Evolutionary conservation across 768 basidiomycete species (phyloP).

Genomic region (Mycena latifolia): DNA sequence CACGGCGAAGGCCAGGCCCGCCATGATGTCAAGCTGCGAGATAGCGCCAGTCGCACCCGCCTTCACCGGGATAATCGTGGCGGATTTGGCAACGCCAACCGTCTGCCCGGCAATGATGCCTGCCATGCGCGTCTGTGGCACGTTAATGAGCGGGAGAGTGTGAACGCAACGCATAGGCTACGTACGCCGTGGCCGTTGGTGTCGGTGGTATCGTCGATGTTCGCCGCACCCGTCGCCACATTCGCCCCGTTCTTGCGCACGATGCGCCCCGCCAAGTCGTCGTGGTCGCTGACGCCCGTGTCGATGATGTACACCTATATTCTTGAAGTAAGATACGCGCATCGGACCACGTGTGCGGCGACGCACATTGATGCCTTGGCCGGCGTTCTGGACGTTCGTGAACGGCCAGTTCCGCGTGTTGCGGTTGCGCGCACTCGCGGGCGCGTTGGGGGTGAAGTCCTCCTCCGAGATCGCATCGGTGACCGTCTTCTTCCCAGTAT

Average conservation of each 20-base stretch:
- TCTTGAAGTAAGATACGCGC: no score
- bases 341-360: no score
- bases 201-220: neutral
- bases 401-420: neutral
- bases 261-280: no score
- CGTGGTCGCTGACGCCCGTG: neutral
- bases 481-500: no score
- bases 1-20: neutral
- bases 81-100: neutral
- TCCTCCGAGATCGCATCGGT: neutral
- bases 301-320: neutral
- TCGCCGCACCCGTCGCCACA: neutral
- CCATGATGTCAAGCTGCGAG: neutral
- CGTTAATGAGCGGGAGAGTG: neutral
- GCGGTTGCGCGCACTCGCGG: neutral
- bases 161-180: neutral
- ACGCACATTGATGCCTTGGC: neutral
- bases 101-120: neutral
- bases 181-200: neutral
- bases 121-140: neutral
- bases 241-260: neutral
- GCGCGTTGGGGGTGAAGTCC: neutral
- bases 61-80: neutral
- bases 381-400: neutral
- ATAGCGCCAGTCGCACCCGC: neutral